Base-by-base conservation (phyloP, 306 rosid genomes). In the Cicer chorassanicum region DNA sequence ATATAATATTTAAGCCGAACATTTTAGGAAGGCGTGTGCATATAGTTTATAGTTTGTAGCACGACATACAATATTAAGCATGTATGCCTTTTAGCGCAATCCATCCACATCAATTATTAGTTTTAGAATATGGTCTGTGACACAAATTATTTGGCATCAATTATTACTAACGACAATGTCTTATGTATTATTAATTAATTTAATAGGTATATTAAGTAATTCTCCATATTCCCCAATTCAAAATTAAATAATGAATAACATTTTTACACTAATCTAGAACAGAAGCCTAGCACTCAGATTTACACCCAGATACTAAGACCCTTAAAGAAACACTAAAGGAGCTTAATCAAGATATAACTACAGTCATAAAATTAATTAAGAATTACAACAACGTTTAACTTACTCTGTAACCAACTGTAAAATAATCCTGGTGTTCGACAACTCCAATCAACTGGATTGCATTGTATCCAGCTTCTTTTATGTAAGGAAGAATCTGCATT, bases 371-470 rank as follows among this genome's bases (percentile, higher is more conserved):
- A 75, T 19, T 36, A 63, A 13, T 39, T 42, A 18, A 77, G 57
- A 72, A 55, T 69, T 8, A 70, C 62, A 74, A 78, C 68, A 72
- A 82, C 1, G 13, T 42, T 70, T 46, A 69, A 72, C 96, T 88
- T 78, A 94, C 98, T 86, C 95, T 85, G 69, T 91, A 91, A 60
- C 97, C 98, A 82, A 94, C 95, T 51, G 97, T 94, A 65, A 91
- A 94, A 82, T 94, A 94, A 92, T 94, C 97, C 87, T 86, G 90
- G 87, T 94, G 98, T 63, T 94, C 97, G 50, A 86, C 85, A 82
- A 88, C 82, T 77, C 98, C 98, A 81, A 94, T 85, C 82, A 94
- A 82, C 88, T 94, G 96, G 78, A 94, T 88, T 74, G 93, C 87
- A 75, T 88, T 94, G 84, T 91, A 91, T 51, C 98, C 97, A 38